Conservation (phyloP, 2,329 filamentous ascomycete genomes). For the Colletotrichum destructivum region DNA sequence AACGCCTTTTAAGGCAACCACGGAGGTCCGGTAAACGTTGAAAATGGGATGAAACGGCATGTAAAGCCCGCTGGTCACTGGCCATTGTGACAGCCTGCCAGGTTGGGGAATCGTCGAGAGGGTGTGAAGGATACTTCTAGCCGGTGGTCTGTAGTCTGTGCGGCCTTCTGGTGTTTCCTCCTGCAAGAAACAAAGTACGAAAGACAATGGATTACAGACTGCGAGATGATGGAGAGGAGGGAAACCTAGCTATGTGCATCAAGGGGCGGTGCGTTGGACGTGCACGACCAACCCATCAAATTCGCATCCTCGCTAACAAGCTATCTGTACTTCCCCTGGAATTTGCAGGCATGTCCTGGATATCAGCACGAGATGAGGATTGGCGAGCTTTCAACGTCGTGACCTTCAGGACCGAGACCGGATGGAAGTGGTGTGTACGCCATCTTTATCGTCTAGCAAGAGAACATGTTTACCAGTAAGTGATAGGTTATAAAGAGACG, state of each 20-base stretch:
- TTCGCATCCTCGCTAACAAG: too few species aligned
- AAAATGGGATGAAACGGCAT: conserved; percentile 24
- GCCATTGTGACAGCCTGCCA: conserved; percentile 5
- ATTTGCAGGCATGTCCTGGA: too few species aligned
- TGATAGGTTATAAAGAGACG: too few species aligned
- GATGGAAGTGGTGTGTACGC: too few species aligned
- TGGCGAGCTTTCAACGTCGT: too few species aligned
- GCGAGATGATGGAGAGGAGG: not conserved
- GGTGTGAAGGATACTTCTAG: not conserved
- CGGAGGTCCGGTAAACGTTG: conserved; percentile 28
- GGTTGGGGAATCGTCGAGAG: conserved; percentile 4
- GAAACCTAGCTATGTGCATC: not conserved
- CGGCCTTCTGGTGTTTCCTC: not conserved
- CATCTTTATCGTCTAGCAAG: too few species aligned
- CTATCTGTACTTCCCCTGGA: too few species aligned
- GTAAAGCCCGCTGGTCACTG: not conserved
- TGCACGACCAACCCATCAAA: too few species aligned
- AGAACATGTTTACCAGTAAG: too few species aligned
- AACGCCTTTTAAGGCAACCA: conserved; percentile 5
- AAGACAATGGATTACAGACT: not conserved
- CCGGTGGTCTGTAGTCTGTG: not conserved
- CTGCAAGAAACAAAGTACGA: too few species aligned
- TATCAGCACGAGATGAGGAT: too few species aligned
- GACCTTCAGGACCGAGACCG: too few species aligned
- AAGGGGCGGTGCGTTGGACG: not conserved